Evolutionary conservation across 371 early-diverging fungal genomes (phyloP), one percentile per base, ranked within the genome.

Genomic region (Mucor piriformis): DNA sequence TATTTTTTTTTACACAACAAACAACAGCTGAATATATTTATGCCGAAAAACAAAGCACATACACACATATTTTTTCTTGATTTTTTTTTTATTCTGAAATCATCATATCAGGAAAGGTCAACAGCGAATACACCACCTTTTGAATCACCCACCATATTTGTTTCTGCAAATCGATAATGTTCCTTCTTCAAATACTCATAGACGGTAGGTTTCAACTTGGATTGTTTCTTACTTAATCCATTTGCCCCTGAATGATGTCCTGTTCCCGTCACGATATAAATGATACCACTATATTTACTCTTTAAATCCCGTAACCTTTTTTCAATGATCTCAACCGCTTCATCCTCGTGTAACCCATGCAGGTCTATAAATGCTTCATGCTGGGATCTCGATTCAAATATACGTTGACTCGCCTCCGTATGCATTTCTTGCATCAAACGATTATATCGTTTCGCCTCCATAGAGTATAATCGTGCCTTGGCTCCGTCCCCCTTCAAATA

Each of bases 291-390:
- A 29, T 73, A 77, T 7, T 42, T 40, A 4, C 33, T 13, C 24
- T 60, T 53, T 61, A 65, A 29, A 24, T 80, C 57, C n/a, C 69
- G 55, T 47, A 84, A 65, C 52, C 81, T 70, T 57, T 80, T 73
- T 27, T 83, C 76, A 49, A 84, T 38, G 38, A 84, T 74, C 29
- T 64, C 72, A 23, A 84, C 40, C 0, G 83, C 81, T 54, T 86
- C 87, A 32, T 83, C 83, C 37, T 81, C 76, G 68, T 84, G 84
- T 20, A 86, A 66, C 2, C 87, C 84, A 69, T 86, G 87, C 5
- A 86, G 66, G 70, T 86, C 87, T 50, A 86, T 71, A 74, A 79
- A 85, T 0, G 83, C 75, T 46, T 80, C 76, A 59, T 72, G 64
- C 49, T 75, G 70, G 25, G 83, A 81, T 37, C 84, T 64, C 2